Percentiles rank a stretch among this genome's conserved stretches.
Evolutionary conservation across 148 eudicot genomes (phyloP).

Genomic region (Vaccinium myrtillus): DNA sequence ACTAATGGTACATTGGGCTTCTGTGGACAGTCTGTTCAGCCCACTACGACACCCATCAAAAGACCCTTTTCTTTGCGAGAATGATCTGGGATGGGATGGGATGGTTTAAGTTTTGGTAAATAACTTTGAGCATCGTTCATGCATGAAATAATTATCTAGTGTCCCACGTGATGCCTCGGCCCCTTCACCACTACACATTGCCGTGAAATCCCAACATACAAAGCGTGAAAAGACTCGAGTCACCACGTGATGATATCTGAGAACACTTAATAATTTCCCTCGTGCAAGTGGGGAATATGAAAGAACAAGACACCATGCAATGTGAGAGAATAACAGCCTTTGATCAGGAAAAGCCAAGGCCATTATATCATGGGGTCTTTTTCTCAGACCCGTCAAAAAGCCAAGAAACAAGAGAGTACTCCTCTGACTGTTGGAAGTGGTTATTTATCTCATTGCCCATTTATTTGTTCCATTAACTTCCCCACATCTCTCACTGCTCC

Average conservation of each 20-base stretch:
- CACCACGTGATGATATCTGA: no score
- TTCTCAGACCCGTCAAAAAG: not conserved
- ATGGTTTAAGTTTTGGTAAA: not conserved
- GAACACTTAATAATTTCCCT: not conserved
- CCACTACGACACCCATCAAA: not conserved
- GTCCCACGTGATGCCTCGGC: no score
- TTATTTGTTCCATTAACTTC: not conserved
- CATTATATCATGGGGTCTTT: not conserved
- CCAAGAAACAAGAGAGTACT: not conserved
- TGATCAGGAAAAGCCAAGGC: not conserved
- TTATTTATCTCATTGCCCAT: constrained; percentile 2
- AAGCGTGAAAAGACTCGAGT: no score
- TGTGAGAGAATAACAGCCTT: not conserved
- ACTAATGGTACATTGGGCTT: no score
- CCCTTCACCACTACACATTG: no score
- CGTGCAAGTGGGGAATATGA: not conserved
- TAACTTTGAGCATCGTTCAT: not conserved
- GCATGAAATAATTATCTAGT: no score
- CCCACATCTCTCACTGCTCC: not conserved
- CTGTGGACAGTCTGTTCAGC: no score
- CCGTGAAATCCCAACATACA: no score
- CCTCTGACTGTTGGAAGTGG: not conserved
- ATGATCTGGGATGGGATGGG: not conserved
- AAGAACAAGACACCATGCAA: not conserved
- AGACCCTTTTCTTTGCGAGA: not conserved